phyloP scores from a whole-genome alignment of 2,329 filamentous ascomycete species.

The Alternaria novae-zelandiae region DNA sequence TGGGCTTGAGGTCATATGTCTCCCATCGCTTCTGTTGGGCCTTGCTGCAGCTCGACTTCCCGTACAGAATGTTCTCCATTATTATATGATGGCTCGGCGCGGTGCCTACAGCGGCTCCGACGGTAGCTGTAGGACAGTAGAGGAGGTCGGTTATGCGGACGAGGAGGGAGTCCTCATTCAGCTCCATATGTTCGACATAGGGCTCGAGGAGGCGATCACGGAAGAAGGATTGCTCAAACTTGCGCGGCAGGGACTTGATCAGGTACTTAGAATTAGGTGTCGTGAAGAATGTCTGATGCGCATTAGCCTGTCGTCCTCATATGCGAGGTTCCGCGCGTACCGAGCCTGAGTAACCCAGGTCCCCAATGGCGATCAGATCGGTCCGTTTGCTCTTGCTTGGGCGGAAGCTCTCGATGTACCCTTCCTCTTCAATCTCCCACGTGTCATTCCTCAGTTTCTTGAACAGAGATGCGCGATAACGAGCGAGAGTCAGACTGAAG shows the following conservation, averaged over 20 bases:
- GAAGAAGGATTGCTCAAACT: constrained; percentile 75
- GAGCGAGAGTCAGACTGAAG: constrained; percentile 57
- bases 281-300: constrained; percentile 68
- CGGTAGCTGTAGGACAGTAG: constrained; percentile 59
- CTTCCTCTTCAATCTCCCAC: constrained; percentile 62
- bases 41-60: constrained; percentile 56
- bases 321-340: constrained; percentile 43
- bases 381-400: constrained; percentile 48
- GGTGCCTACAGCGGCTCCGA: constrained; percentile 66
- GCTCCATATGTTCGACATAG: constrained; percentile 69
- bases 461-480: constrained; percentile 58
- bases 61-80: constrained; percentile 77
- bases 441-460: constrained; percentile 57
- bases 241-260: constrained; percentile 72
- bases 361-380: constrained; percentile 64
- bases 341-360: constrained; percentile 76
- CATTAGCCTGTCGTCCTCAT: constrained; percentile 10
- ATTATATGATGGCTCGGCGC: constrained; percentile 76
- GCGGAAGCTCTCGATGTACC: constrained; percentile 62
- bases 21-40: constrained; percentile 64
- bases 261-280: constrained; percentile 71
- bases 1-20: constrained; percentile 76
- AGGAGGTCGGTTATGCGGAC: constrained; percentile 76
- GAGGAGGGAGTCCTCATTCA: constrained; percentile 66
- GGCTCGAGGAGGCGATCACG: constrained; percentile 68